Evolutionary conservation across 2,329 filamentous ascomycete species (phyloP).

Genomic region (Cercospora sp.): DNA sequence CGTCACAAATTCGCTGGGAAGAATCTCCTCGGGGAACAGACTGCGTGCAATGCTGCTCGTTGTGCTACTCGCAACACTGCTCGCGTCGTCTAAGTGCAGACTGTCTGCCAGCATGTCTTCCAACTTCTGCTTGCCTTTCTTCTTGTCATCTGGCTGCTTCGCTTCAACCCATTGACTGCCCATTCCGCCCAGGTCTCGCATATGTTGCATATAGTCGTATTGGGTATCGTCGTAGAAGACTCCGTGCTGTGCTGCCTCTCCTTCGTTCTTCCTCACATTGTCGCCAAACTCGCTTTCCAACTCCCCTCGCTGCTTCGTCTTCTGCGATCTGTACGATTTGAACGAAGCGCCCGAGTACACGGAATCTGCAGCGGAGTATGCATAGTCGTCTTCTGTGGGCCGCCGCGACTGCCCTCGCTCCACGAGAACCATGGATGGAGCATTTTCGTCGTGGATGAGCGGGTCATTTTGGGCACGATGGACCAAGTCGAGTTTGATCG

Average conservation of each 20-base stretch:
- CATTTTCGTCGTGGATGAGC: conserved; percentile 86
- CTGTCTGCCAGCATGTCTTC: conserved; percentile 74
- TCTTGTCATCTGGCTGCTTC: conserved; percentile 54
- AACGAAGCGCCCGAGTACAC: conserved; percentile 40
- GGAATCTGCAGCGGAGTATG: conserved; percentile 33
- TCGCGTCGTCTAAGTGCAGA: conserved; percentile 47
- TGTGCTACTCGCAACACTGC: conserved; percentile 47
- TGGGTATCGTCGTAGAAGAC: conserved; percentile 92
- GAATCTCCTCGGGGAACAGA: conserved; percentile 70
- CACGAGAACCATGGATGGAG: conserved; percentile 88
- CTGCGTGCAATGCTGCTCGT: conserved; percentile 40
- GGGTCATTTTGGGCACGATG: conserved; percentile 97
- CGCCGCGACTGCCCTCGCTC: conserved; percentile 49
- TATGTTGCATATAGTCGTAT: conserved; percentile 99
- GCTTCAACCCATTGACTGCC: conserved; percentile 79
- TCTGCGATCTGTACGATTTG: conserved; percentile 35
- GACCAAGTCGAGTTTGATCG: conserved; percentile 90
- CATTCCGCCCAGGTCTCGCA: conserved; percentile 74
- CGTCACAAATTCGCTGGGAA: conserved; percentile 77
- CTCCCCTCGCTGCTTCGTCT: conserved; percentile 61
- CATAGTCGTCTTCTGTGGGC: conserved; percentile 31
- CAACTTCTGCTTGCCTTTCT: conserved; percentile 71
- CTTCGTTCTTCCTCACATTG: conserved; percentile 80
- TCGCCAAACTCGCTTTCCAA: conserved; percentile 73
- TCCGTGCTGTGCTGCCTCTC: conserved; percentile 90